Evolutionary conservation across 257 asterid genomes (phyloP), one percentile per base, ranked within the genome.

Genomic region (Solanum paucissectum): DNA sequence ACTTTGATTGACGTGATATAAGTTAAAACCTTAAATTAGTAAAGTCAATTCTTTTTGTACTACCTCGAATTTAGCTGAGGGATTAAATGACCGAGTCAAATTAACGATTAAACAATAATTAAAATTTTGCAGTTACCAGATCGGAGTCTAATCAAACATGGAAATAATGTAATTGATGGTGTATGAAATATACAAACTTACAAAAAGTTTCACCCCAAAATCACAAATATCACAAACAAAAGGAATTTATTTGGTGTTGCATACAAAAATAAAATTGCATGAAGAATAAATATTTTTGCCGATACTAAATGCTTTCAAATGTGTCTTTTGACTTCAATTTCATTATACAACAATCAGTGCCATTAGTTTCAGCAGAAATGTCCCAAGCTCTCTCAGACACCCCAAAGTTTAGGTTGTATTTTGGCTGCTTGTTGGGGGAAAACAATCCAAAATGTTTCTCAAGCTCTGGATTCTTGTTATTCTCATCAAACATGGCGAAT

Each of bases 331-430:
- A 38, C 46, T 40, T 40, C 4, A 9, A 40, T 40, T 10, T 9
- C 46, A 40, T 40, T 40, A 40, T 40, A 10, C 12, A 10, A 40
- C 12, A 40, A 40, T 9, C 16, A 44, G 52, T 44, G 16, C 5
- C 2, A 44, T 46, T 46, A 12, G 55, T 46, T 6, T 68, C 75
- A 29, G 23, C 37, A 27, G 75, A 66, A 68, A 68, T 29, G 2
- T 68, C 38, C 37, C 37, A 29, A 68, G 13, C 37, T 68, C 37
- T 68, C 0, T 29, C 38, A 68, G 75, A 71, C 21, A 16, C 12
- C 20, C 77, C 77, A 71, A 71, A 71, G n/a, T 71, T 71, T 12
- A 90, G 69, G 32, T 83, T 87, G 55, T 92, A 92, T 74, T 90
- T 90, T 14, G 87, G 91, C n/a, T 85, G 86, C 81, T 89, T 90